Base-by-base conservation (phyloP, 257 asterid species). In the Anisodus acutangulus region DNA sequence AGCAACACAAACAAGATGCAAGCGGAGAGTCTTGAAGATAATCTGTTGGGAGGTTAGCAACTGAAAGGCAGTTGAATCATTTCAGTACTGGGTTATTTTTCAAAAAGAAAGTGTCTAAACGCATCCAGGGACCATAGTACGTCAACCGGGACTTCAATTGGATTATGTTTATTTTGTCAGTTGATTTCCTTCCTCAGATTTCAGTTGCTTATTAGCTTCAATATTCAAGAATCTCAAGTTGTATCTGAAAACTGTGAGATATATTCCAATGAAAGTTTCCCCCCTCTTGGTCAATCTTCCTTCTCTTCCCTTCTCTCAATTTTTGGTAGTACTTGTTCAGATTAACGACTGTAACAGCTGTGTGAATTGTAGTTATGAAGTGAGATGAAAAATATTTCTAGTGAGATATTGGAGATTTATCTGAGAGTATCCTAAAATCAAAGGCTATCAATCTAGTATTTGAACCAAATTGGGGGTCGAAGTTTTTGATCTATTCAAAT, bases 1-100 rank as follows among this genome's bases (percentile, higher is more conserved):
- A 39, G 68, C 71, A 59, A 59, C 17, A n/a, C 59, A 17, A 8
- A 37, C 59, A 5, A 80, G 43, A 57, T 74, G 80, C 80, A 74
- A 4, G 83, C 37, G 17, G 37, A 37, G 22, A 37, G 39, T 63
- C 45, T 35, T 51, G 81, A 35, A 11, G 53, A 17, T 8, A 57
- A 55, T 37, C 4, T 58, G 9, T 16, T 31, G 1, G 53, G 35
- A 55, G 64, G 39, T 80, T 63, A 58, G 70, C 67, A 55, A 58
- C 51, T 9, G 41, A 3, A 80, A 16, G 47, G 55, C 54, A 80
- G 60, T 37, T 58, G n/a, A 22, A 16, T 80, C 13, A 58, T 60
- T 16, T 58, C 55, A 53, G 9, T 53, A 3, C 47, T 49, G 10
- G 13, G 47, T 7, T 78, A 3, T 1, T 11, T 37, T 26, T 19